These are phyloP conservation scores for Septoria petroselini DNA, from an alignment of 2,329 filamentous ascomycete genomes.

Conservation along the genomic window DNA sequence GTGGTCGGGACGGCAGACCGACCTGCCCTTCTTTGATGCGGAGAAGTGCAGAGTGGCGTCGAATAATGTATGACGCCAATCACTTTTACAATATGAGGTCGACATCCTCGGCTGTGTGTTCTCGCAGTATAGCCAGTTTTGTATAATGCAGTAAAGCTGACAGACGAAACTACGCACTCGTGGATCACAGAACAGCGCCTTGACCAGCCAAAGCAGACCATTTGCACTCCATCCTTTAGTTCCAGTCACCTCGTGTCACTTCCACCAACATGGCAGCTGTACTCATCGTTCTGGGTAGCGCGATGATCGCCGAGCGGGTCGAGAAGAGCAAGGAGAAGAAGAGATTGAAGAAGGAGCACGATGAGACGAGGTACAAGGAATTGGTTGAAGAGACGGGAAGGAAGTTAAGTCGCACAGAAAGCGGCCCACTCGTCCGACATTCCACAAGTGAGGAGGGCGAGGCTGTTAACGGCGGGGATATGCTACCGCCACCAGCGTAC, in stretches of 20 bases:
- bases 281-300: conserved; percentile 28
- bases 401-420: conserved; percentile 16
- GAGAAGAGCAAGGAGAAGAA: conserved; percentile 27
- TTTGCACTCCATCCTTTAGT: background rate
- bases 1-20: too few species aligned
- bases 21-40: too few species aligned
- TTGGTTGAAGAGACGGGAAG: conserved; percentile 29
- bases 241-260: background rate
- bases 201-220: background rate
- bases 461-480: too few species aligned
- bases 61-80: too few species aligned
- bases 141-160: too few species aligned
- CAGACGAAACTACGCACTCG: too few species aligned
- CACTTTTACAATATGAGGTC: too few species aligned
- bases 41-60: too few species aligned
- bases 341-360: conserved; percentile 23
- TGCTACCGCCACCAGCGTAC: too few species aligned
- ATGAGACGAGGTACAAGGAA: conserved; percentile 27
- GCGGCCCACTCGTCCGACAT: conserved; percentile 4
- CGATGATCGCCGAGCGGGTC: conserved; percentile 27
- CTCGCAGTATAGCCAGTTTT: too few species aligned
- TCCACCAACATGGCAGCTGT: conserved; percentile 28
- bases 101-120: too few species aligned
- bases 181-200: conserved; percentile 1
- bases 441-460: background rate